Conservation (phyloP, 441 rosid genomes). For the Iberis amara region DNA sequence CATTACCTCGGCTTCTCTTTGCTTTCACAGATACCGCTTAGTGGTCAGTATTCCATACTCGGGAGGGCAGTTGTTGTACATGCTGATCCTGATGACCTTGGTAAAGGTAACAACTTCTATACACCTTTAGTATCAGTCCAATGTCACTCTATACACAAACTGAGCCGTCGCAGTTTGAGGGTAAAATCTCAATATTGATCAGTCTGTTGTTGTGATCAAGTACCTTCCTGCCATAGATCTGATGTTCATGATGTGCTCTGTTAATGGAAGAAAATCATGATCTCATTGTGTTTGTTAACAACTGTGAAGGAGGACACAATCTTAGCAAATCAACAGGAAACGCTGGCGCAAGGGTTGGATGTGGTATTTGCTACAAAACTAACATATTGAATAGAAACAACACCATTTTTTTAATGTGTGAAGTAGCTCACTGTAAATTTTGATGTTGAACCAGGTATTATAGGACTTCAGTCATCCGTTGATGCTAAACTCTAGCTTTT, state of each 20-base stretch:
- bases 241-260: slow-evolving; percentile 6
- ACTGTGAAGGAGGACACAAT: slow-evolving; percentile 69
- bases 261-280: not conserved
- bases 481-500: slow-evolving; percentile 30
- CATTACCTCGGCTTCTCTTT: slow-evolving; percentile 4
- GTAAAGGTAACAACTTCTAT: slow-evolving; percentile 52
- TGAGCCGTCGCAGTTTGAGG: too few species aligned
- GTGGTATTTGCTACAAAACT: slow-evolving; percentile 38
- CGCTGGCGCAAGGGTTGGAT: slow-evolving; percentile 79
- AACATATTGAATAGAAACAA: too few species aligned
- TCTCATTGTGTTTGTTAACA: not conserved
- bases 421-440: slow-evolving; percentile 10
- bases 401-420: not conserved
- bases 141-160: too few species aligned
- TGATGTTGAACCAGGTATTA: slow-evolving; percentile 52
- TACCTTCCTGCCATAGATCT: not conserved
- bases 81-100: slow-evolving; percentile 90
- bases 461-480: slow-evolving; percentile 70
- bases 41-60: slow-evolving; percentile 59
- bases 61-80: slow-evolving; percentile 95
- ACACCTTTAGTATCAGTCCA: too few species aligned
- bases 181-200: too few species aligned
- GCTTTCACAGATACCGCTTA: slow-evolving; percentile 59
- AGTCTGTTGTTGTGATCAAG: slow-evolving; percentile 6
- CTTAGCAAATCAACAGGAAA: slow-evolving; percentile 84